Conservation (phyloP, 148 eudicot species). For the Fagopyrum tataricum region DNA sequence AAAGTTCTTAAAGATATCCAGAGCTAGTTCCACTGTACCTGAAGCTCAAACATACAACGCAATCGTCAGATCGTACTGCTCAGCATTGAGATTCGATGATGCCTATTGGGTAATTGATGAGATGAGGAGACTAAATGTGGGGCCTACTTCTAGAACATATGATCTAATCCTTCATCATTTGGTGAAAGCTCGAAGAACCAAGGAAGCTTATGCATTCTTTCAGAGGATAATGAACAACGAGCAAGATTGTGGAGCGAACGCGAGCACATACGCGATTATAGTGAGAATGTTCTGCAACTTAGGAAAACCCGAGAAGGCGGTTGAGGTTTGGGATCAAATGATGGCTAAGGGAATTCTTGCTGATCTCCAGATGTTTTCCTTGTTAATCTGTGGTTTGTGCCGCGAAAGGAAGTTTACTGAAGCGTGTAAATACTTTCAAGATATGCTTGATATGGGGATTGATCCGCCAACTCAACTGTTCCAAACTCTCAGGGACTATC, state of each 20-base stretch:
- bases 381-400: slow-evolving; percentile 52
- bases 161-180: slow-evolving; percentile 79
- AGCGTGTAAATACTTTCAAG: slow-evolving; percentile 57
- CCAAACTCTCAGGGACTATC: slow-evolving; percentile 48
- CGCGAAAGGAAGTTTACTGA: slow-evolving; percentile 52
- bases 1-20: slow-evolving; percentile 51
- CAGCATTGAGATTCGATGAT: slow-evolving; percentile 52
- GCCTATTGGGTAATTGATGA: slow-evolving; percentile 67
- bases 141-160: slow-evolving; percentile 68
- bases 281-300: slow-evolving; percentile 74
- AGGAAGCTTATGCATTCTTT: slow-evolving; percentile 64
- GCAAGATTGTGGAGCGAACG: slow-evolving; percentile 44
- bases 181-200: slow-evolving; percentile 36
- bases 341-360: slow-evolving; percentile 69
- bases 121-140: slow-evolving; percentile 61
- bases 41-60: slow-evolving; percentile 84
- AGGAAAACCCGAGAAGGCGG: slow-evolving; percentile 45
- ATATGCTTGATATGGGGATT: slow-evolving; percentile 79
- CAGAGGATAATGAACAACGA: slow-evolving; percentile 35
- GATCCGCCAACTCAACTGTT: slow-evolving; percentile 66
- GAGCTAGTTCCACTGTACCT: slow-evolving; percentile 31
- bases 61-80: slow-evolving; percentile 72
- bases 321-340: slow-evolving; percentile 72
- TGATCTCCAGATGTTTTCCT: slow-evolving; percentile 65
- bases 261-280: slow-evolving; percentile 65